Evolutionary conservation across 768 basidiomycete species (phyloP), one percentile per base, ranked within the genome.

Genomic region (Rhodotorula diobovata): DNA sequence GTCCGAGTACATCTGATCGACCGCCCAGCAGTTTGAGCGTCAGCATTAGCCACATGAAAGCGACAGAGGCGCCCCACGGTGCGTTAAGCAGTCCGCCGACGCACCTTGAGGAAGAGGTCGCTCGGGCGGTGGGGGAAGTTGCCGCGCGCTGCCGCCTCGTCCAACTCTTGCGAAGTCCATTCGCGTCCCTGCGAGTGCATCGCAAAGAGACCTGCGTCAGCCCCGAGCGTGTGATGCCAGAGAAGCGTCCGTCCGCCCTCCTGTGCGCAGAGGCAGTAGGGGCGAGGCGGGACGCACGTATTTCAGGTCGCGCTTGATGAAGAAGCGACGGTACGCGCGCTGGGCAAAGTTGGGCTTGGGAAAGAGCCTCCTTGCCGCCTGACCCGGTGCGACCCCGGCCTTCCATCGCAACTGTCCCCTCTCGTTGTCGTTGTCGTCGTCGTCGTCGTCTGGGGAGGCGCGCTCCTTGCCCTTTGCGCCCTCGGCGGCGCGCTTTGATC

Each of bases 1-100:
- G 61, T 88, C 86, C 50, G 83, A 80, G 71, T 88, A 89, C 63
- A 89, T 85, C 87, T 88, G 63, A n/a, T n/a, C n/a, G n/a, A n/a
- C n/a, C n/a, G n/a, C n/a, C n/a, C n/a, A n/a, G n/a, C n/a, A n/a
- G 54, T 11, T 20, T 55, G 10, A 6, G 25, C 51, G 32, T 8
- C 5, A 4, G 48, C 0, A 46, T 48, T n/a, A n/a, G n/a, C n/a
- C n/a, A n/a, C n/a, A n/a, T n/a, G n/a, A 20, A 12, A 56, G 28
- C 32, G 34, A 37, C 25, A 32, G 14, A n/a, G 28, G 53, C 10
- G 35, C 39, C 34, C 34, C 21, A 5, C 20, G 55, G 30, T 35
- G n/a, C 30, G 3, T 54, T 9, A n/a, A 14, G 12, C 53, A 2
- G 11, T 9, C 8, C 55, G 35, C 20, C 20, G 21, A 39, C 65